Evolutionary conservation across 202 grass and related monocot species (phyloP).

Genomic region (Panicum virgatum): DNA sequence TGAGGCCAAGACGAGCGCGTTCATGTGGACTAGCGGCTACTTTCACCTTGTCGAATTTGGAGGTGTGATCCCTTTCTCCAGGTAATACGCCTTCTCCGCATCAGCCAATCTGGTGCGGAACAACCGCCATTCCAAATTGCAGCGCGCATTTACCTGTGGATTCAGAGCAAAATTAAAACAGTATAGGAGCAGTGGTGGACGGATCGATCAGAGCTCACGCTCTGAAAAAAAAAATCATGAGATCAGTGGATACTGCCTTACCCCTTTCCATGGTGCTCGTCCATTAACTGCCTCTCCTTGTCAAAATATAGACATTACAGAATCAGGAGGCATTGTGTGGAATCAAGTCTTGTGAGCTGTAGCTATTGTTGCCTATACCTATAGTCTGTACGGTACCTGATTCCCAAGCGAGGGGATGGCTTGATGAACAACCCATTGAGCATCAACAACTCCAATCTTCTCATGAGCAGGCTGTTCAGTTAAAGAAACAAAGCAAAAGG

Average conservation of each 20-base stretch:
- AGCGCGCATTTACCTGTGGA: constrained; percentile 70
- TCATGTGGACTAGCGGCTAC: constrained; percentile 23
- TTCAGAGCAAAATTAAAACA: constrained; percentile 1
- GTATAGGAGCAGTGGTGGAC: background rate
- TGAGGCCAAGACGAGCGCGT: no score
- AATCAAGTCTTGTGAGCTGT: background rate
- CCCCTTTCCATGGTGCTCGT: constrained; percentile 84
- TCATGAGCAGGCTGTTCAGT: constrained; percentile 83
- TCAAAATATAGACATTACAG: background rate
- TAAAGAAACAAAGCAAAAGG: constrained; percentile 22
- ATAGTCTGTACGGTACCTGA: no score
- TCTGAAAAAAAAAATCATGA: background rate
- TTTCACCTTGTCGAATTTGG: constrained; percentile 47
- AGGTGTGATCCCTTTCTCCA: constrained; percentile 57
- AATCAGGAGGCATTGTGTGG: background rate
- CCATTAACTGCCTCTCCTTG: constrained; percentile 53
- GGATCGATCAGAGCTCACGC: background rate
- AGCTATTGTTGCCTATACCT: background rate
- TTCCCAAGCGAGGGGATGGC: constrained; percentile 83
- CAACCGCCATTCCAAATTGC: constrained; percentile 84
- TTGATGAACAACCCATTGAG: constrained; percentile 96
- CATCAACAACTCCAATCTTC: constrained; percentile 89
- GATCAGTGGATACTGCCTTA: constrained; percentile 19
- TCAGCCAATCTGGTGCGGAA: constrained; percentile 64
- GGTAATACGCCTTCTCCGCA: constrained; percentile 82